phyloP scores from a whole-genome alignment of 73 alveolate genomes.

The Loxodes magnus region DNA sequence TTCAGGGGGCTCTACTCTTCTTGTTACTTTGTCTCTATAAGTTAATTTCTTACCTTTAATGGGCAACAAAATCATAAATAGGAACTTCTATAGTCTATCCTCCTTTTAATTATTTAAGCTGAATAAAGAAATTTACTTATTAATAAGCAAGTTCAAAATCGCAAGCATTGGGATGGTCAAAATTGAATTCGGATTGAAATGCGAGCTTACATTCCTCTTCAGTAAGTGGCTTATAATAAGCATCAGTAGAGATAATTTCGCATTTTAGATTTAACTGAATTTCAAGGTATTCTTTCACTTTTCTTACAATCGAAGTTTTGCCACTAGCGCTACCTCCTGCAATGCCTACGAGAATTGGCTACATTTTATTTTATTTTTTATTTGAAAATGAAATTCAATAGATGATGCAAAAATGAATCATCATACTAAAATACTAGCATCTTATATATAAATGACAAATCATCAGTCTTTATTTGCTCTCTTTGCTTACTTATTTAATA shows the following conservation, averaged over 20 bases:
- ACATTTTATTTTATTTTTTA: too few species aligned
- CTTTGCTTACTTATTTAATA: too few species aligned
- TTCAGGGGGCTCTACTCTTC: slow-evolving; percentile 74
- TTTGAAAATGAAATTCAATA: too few species aligned
- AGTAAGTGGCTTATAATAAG: slow-evolving; percentile 8
- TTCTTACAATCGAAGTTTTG: background rate
- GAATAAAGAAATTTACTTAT: slow-evolving; percentile 24
- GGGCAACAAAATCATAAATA: slow-evolving; percentile 63
- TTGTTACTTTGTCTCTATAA: slow-evolving; percentile 27
- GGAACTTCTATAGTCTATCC: slow-evolving; percentile 71
- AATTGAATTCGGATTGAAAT: slow-evolving; percentile 71
- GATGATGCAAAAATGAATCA: too few species aligned
- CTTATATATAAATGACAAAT: too few species aligned
- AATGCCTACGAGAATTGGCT: slow-evolving; percentile 9
- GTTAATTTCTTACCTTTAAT: slow-evolving; percentile 42
- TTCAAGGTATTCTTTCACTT: slow-evolving; percentile 4
- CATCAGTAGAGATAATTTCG: background rate
- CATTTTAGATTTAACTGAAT: too few species aligned
- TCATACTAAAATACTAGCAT: too few species aligned
- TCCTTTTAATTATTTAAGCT: slow-evolving; percentile 26
- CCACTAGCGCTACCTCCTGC: slow-evolving; percentile 12
- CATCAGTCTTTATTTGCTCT: too few species aligned
- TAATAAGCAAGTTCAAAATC: too few species aligned
- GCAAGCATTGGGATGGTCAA: slow-evolving; percentile 86
- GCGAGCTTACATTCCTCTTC: too few species aligned